Evolutionary conservation across 176 grass and related monocot genomes (phyloP), one percentile per base, ranked within the genome.

Genomic region (Zizania latifolia): DNA sequence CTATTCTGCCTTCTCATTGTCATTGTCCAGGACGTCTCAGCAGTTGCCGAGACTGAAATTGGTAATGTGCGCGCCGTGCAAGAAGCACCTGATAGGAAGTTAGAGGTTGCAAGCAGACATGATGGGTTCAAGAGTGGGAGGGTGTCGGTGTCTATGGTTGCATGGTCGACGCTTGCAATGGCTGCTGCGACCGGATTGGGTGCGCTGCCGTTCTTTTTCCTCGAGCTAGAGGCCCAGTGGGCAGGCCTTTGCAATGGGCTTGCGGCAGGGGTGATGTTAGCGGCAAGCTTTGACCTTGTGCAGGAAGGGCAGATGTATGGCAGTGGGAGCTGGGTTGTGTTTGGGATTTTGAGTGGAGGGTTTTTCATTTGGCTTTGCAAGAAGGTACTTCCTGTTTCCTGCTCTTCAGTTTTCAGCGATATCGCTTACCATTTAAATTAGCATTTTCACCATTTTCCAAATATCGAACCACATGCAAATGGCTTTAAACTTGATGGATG

Each of bases 311-410:
- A 94, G 71, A 55, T 70, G 33, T 87, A 94, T 72, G 95, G 95
- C 27, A 86, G 84, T 62, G 95, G 95, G 48, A 88, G 72, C 58
- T 98, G 91, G 95, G 95, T 98, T 59, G 91, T 98, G 60, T 67
- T 98, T 2, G 95, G 91, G 36, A 85, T 98, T 81, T 81, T 98
- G 56, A 39, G 86, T 0, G 94, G 94, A 58, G 94, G 91, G 12
- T 41, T 98, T 61, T 98, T 98, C 62, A 98, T 98, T 78, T 98
- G 75, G 88, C 90, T 98, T 65, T 98, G 94, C 84, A 98, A 98
- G 85, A 94, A 91, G 94, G 94, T 98, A 92, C 16, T 19, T 74
- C 17, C 12, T 26, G 6, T 33, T 60, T 62, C 61, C 1, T 60
- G 8, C 15, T 72, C 8, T 5, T 38, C 12, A 34, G 62, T 51